Conservation (phyloP, 129 eudicot genomes). For the Tagetes erecta region DNA sequence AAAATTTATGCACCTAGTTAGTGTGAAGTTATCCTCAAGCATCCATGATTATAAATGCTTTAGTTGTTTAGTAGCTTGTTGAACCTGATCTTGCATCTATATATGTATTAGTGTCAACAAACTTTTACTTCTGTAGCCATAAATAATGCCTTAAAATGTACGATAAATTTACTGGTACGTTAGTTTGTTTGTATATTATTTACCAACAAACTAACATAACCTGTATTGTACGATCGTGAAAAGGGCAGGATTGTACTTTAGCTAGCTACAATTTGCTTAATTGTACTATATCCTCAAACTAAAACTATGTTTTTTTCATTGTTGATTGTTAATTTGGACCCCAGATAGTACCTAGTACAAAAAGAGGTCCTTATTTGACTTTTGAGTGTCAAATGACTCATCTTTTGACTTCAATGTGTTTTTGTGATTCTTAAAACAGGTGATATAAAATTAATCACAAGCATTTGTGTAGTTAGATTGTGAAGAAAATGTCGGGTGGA, state of each 20-base stretch:
- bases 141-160: background rate
- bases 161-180: too few species aligned
- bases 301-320: background rate
- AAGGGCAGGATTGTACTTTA: background rate
- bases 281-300: background rate
- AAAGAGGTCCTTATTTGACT: conserved; percentile 29
- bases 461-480: background rate
- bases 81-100: background rate
- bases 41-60: conserved; percentile 15
- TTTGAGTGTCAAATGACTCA: conserved; percentile 14
- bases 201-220: background rate
- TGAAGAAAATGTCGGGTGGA: conserved; percentile 57
- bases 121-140: too few species aligned
- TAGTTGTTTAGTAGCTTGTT: conserved; percentile 1
- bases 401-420: conserved; percentile 5
- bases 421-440: conserved; percentile 25
- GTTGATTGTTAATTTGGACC: background rate
- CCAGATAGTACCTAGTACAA: background rate
- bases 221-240: background rate
- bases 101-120: too few species aligned
- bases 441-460: conserved; percentile 13
- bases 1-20: background rate
- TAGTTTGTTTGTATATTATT: background rate
- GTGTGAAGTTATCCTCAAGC: conserved; percentile 16
- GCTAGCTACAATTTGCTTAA: background rate